A percentile compares a stretch with the other conserved stretches of the same genome.
phyloP scores from a whole-genome alignment of 179 eudicot genomes.

The Nepenthes alata region DNA sequence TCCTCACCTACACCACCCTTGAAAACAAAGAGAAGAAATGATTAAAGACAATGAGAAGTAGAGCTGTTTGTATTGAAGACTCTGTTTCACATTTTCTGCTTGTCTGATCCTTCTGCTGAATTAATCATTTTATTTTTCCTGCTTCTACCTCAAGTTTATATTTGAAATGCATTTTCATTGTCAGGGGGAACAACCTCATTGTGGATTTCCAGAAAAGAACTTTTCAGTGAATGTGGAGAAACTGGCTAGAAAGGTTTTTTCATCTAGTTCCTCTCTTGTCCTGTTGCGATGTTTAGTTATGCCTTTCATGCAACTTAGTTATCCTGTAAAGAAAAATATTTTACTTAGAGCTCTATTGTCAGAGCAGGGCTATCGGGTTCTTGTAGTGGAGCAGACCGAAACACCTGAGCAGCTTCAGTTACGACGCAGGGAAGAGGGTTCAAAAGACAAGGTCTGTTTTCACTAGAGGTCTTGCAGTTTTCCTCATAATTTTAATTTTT shows the following conservation, averaged over 20 bases:
- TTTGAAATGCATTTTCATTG: conserved; percentile 4
- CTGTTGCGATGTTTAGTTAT: conserved; percentile 2
- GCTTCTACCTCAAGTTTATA: too few species aligned
- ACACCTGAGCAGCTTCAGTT: conserved; percentile 89
- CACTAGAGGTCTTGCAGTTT: background rate
- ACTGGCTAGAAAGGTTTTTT: conserved; percentile 76
- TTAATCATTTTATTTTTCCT: background rate
- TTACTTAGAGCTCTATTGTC: conserved; percentile 9
- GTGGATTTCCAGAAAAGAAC: conserved; percentile 97
- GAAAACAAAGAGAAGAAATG: background rate
- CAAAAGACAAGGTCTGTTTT: conserved; percentile 73
- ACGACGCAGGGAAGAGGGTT: conserved; percentile 74
- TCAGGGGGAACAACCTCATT: conserved; percentile 97
- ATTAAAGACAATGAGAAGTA: background rate
- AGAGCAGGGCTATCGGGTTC: conserved; percentile 86
- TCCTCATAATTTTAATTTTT: background rate
- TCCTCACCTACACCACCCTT: background rate
- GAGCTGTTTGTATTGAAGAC: background rate
- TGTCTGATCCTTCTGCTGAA: background rate
- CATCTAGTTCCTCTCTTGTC: conserved; percentile 1
- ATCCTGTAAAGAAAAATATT: background rate
- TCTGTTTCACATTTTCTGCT: background rate
- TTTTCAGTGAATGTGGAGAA: conserved; percentile 73
- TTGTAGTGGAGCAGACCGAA: conserved; percentile 97
- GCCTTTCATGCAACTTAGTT: conserved; percentile 1